Base-by-base conservation (phyloP, 352 stramenopile species). In the Pythium vanterpoolii region DNA sequence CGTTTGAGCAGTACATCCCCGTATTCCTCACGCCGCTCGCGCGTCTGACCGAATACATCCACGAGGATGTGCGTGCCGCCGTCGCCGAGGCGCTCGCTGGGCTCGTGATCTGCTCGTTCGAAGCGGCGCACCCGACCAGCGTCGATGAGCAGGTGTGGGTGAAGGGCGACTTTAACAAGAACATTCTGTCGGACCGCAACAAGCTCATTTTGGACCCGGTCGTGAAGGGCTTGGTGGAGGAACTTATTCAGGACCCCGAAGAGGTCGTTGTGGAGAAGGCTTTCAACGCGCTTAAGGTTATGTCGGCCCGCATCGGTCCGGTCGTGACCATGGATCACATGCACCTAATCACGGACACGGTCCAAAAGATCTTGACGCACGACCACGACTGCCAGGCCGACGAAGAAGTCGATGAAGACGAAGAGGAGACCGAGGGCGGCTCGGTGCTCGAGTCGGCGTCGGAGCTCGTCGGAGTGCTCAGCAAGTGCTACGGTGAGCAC, bases 211-310 rank as follows among this genome's bases (percentile, higher is more conserved):
- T 86, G 21, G 71, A 87, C 52, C 80, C 85, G 16, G 82, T 95
- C 24, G 89, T 93, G 71, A 89, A 90, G 72, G 74, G 69, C 28
- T 65, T 92, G 2, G 73, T 89, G 8, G 77, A 90, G 14, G 82
- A 94, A 40, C 71, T 95, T n/a, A 69, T 93, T 16, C 72, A 93
- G 53, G 87, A 96, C 64, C 62, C 71, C 19, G 83, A 96, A 56
- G 82, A 88, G 52, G 60, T 88, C 31, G 83, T 99, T 14, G 96
- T 99, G 53, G 94, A 97, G 77, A 97, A 97, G 68, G 87, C 96
- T 1, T 96, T 98, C 60, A 98, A 95, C 49, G 95, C 95, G 18
- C 83, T 99, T 50, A 98, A 97, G 67, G 86, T 96, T 55, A 96
- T 99, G 82, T 97, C 94, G 46, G 89, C 94, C 31, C 92, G 97